phyloP scores from a whole-genome alignment of 768 basidiomycete genomes.

The Cystobasidium onofrii region DNA sequence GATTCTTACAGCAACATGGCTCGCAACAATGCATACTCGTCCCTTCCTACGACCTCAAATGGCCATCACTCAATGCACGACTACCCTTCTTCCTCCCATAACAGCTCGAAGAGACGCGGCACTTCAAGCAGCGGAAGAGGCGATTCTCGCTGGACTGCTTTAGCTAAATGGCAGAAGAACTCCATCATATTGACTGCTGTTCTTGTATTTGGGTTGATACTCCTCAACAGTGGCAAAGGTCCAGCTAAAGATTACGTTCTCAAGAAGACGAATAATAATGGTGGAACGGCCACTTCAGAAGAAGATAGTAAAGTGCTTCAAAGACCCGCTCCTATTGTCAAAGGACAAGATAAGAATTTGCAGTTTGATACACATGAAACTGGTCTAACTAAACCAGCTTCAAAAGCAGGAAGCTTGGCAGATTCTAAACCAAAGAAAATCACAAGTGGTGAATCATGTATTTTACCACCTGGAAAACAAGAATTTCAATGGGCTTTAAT shows the following conservation, averaged over 20 bases:
- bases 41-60: neutral
- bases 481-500: conserved; percentile 74
- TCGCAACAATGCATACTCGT: neutral
- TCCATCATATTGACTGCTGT: neutral
- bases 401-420: neutral
- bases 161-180: conserved; percentile 27
- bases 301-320: neutral
- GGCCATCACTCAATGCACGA: conserved; percentile 6
- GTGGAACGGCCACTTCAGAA: neutral
- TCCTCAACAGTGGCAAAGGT: neutral
- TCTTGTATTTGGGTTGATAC: neutral
- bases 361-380: neutral
- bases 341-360: neutral
- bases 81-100: neutral
- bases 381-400: neutral
- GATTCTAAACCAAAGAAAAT: neutral
- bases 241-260: conserved; percentile 2
- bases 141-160: neutral
- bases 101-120: neutral
- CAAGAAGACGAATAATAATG: neutral
- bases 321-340: neutral
- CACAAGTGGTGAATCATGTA: conserved; percentile 9
- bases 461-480: conserved; percentile 16
- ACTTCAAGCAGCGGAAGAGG: neutral
- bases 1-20: neutral